Conservation (phyloP, 2,329 filamentous ascomycete genomes). For the Colletotrichum karsti region DNA sequence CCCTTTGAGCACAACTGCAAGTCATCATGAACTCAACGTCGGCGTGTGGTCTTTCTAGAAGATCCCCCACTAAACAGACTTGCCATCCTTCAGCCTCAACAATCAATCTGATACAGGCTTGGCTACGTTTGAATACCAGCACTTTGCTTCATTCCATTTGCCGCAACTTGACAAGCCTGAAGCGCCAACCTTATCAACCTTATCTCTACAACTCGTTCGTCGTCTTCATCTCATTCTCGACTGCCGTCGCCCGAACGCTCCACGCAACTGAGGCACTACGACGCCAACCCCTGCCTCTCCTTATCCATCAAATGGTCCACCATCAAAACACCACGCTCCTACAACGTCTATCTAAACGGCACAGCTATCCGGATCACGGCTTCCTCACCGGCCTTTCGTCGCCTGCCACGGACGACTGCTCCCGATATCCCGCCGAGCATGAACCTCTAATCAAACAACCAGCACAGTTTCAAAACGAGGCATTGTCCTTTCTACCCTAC, state of each 20-base stretch:
- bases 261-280: neutral
- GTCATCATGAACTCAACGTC: slow-evolving; percentile 4
- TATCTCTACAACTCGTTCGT: neutral
- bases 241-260: slow-evolving; percentile 5
- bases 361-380: neutral
- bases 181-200: neutral
- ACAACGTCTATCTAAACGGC: slow-evolving; percentile 13
- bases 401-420: neutral
- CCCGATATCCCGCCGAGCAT: neutral
- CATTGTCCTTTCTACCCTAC: neutral
- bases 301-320: neutral
- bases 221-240: neutral
- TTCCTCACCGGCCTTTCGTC: neutral
- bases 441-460: neutral
- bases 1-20: neutral
- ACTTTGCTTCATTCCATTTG: neutral
- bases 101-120: slow-evolving; percentile 4
- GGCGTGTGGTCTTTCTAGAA: neutral
- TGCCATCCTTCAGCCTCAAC: neutral
- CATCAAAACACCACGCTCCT: neutral
- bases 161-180: neutral
- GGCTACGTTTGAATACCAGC: neutral
- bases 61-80: slow-evolving; percentile 19
- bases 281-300: neutral
- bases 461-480: slow-evolving; percentile 9